A percentile compares a stretch with the other conserved stretches of the same genome.
Conservation (phyloP, 495 filamentous ascomycete species). For the Xylaria castorea region DNA sequence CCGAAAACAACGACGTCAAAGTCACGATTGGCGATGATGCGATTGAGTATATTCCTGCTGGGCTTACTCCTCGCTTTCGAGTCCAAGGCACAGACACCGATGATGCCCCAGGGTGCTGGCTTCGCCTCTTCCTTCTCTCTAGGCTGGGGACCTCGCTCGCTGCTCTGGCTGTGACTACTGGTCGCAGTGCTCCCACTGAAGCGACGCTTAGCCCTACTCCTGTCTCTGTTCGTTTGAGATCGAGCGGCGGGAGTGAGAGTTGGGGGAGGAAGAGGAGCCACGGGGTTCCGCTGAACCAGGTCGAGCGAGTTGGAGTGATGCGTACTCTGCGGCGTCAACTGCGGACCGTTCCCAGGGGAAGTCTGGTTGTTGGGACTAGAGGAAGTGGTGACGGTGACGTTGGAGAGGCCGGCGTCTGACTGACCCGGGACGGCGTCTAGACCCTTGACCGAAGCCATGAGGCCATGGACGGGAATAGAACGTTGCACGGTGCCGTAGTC, state of each 20-base stretch:
- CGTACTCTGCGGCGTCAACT: conserved; percentile 53
- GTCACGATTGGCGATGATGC: conserved; percentile 85
- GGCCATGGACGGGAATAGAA: conserved; percentile 37
- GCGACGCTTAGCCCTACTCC: conserved; percentile 75
- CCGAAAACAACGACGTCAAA: conserved; percentile 98
- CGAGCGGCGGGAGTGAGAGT: conserved; percentile 39
- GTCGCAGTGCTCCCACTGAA: conserved; percentile 78
- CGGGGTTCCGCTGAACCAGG: conserved; percentile 39
- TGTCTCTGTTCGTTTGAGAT: conserved; percentile 63
- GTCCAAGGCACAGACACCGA: conserved; percentile 95
- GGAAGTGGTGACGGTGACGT: conserved; percentile 62
- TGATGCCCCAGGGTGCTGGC: conserved; percentile 61
- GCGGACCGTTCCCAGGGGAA: conserved; percentile 43
- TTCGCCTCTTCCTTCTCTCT: conserved; percentile 59
- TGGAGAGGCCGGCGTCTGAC: conserved; percentile 59
- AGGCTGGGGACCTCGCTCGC: conserved; percentile 54
- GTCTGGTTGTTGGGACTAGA: conserved; percentile 45
- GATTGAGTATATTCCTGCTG: conserved; percentile 91
- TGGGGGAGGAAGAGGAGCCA: conserved; percentile 27
- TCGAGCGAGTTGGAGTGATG: conserved; percentile 45
- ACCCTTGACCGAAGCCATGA: conserved; percentile 51
- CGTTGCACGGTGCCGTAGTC: conserved; percentile 42
- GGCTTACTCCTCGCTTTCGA: conserved; percentile 96
- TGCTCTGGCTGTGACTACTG: conserved; percentile 72
- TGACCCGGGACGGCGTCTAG: conserved; percentile 40